phyloP scores from a whole-genome alignment of 345 rosid species.

The Lagerstroemia speciosa region DNA sequence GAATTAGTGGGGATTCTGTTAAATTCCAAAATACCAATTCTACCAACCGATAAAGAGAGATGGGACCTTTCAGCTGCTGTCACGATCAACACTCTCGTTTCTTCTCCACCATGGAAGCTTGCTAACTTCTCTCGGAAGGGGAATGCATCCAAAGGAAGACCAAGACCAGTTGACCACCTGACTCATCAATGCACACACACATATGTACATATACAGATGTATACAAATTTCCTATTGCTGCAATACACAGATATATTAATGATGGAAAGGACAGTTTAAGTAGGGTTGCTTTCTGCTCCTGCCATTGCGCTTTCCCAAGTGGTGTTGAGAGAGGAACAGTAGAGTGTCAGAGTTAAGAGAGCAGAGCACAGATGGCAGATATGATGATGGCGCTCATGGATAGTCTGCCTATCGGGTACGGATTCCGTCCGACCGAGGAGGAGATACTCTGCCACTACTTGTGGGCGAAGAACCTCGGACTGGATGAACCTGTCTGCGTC shows the following conservation, averaged over 20 bases:
- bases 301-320: background rate
- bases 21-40: no score
- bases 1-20: no score
- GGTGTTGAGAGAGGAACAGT: background rate
- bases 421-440: constrained; percentile 8
- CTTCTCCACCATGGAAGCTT: background rate
- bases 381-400: background rate
- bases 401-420: constrained; percentile 3
- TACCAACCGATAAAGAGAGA: no score
- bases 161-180: background rate
- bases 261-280: background rate
- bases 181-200: background rate
- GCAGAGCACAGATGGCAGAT: background rate
- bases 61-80: background rate
- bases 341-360: background rate
- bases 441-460: constrained; percentile 9
- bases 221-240: background rate
- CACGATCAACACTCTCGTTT: background rate
- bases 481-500: background rate
- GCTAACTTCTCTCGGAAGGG: background rate
- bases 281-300: background rate
- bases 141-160: background rate
- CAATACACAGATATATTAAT: no score
- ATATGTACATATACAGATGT: background rate
- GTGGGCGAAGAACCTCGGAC: constrained; percentile 4